Conservation (phyloP, 1,284 basidiomycete species). For the Schizophyllum amplum region DNA sequence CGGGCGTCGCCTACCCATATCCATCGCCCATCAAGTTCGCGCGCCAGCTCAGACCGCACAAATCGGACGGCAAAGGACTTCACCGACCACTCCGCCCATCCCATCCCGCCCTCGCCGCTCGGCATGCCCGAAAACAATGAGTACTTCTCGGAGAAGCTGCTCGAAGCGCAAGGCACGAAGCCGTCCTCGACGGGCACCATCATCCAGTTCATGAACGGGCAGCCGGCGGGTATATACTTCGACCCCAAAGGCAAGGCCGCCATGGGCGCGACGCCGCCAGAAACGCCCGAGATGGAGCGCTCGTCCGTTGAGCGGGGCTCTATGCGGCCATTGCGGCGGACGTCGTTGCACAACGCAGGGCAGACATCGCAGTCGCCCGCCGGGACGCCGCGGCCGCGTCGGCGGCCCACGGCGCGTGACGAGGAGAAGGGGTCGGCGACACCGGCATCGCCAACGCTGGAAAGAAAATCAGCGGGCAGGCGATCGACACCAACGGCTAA, state of each 20-base stretch:
- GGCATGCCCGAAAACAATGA: constrained; percentile 71
- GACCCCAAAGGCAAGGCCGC: constrained; percentile 52
- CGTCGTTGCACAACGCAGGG: not conserved
- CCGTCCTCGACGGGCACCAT: constrained; percentile 78
- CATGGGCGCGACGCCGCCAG: constrained; percentile 9
- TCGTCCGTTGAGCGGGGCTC: not conserved
- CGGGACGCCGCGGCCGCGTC: not conserved
- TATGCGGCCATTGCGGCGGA: not conserved
- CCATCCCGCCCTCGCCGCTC: constrained; percentile 60
- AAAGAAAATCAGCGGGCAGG: not conserved
- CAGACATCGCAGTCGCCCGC: not conserved
- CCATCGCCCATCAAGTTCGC: constrained; percentile 39
- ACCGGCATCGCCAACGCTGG: not conserved
- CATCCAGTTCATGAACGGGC: constrained; percentile 88
- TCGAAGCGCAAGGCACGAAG: constrained; percentile 63
- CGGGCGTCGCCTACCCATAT: not conserved
- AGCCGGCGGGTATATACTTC: constrained; percentile 92
- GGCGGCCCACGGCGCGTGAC: not conserved
- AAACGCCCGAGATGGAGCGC: constrained; percentile 14
- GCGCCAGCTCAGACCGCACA: constrained; percentile 54
- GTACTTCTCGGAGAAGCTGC: constrained; percentile 68
- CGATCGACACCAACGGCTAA: not conserved
- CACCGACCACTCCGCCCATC: constrained; percentile 27
- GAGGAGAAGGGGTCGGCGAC: not conserved
- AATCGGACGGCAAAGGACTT: constrained; percentile 43